A percentile compares a stretch with the other conserved stretches of the same genome.
These are phyloP conservation scores for Citrus mangshanensis DNA, from an alignment of 345 rosid genomes.

Conservation along the genomic window DNA sequence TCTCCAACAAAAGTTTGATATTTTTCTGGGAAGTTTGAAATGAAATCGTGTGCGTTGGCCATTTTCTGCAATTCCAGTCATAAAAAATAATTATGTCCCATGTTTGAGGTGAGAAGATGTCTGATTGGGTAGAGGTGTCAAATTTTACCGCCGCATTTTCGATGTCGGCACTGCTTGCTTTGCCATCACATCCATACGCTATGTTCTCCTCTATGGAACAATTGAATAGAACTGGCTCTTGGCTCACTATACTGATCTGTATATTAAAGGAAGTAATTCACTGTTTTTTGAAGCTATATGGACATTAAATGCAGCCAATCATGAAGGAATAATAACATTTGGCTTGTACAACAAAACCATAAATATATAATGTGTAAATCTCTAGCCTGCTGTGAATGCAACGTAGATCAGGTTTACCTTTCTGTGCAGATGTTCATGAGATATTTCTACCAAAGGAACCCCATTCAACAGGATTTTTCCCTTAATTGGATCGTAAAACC, in stretches of 20 bases:
- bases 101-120: not conserved
- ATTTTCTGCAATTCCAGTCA: conserved; percentile 57
- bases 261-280: conserved; percentile 3
- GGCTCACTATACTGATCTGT: conserved; percentile 95
- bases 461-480: conserved; percentile 82
- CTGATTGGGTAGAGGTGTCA: not conserved
- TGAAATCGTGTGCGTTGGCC: conserved; percentile 94
- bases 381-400: not conserved
- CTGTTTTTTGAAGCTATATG: not conserved
- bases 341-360: not conserved
- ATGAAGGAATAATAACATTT: not conserved
- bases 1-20: conserved; percentile 80
- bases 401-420: conserved; percentile 39
- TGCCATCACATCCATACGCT: conserved; percentile 69
- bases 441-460: conserved; percentile 71
- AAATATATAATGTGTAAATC: not conserved
- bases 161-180: conserved; percentile 45
- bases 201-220: conserved; percentile 56
- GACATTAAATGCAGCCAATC: not conserved
- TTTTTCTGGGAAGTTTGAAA: conserved; percentile 74
- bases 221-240: conserved; percentile 85
- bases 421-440: conserved; percentile 76
- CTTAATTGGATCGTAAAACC: conserved; percentile 86
- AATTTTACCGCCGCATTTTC: conserved; percentile 72
- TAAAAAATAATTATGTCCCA: not conserved